Conservation (phyloP, 2,329 filamentous ascomycete genomes). For the Kalmusia sp. region DNA sequence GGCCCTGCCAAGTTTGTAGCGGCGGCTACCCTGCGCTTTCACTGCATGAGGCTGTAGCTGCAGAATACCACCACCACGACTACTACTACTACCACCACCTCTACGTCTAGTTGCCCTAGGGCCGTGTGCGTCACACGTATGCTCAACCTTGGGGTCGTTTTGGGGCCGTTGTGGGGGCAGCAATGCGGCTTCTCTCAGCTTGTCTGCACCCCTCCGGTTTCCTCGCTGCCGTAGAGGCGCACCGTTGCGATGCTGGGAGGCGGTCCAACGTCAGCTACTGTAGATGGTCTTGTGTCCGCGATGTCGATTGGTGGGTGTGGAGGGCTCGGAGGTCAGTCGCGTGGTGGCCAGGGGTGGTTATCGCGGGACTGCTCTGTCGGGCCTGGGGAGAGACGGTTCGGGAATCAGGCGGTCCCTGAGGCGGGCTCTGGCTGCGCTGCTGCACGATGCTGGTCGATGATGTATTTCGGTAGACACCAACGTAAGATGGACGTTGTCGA, state of each 20-base stretch:
- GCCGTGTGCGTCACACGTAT: not conserved
- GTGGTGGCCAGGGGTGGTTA: constrained; percentile 29
- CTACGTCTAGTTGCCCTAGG: constrained; percentile 7
- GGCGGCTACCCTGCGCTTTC: constrained; percentile 8
- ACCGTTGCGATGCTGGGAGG: constrained; percentile 5
- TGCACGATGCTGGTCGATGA: constrained; percentile 27
- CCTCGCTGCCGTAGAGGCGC: constrained; percentile 10
- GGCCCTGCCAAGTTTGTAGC: constrained; percentile 13
- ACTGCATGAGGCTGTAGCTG: constrained; percentile 20
- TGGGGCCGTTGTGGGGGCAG: not conserved
- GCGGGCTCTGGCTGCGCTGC: constrained; percentile 11
- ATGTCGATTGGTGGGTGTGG: constrained; percentile 16
- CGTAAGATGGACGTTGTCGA: constrained; percentile 17
- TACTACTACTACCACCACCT: too few relatives aligned
- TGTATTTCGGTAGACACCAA: constrained; percentile 20
- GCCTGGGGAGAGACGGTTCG: constrained; percentile 11
- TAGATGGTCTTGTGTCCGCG: constrained; percentile 5
- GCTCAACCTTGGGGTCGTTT: constrained; percentile 8
- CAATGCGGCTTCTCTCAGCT: too few relatives aligned
- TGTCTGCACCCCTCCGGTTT: constrained; percentile 6
- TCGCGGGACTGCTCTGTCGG: constrained; percentile 9
- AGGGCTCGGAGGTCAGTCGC: constrained; percentile 24
- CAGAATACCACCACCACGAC: too few relatives aligned
- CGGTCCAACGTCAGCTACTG: constrained; percentile 38
- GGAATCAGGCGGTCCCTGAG: constrained; percentile 21